Conservation (phyloP, 2,329 filamentous ascomycete genomes). For the Aspergillus sp. region DNA sequence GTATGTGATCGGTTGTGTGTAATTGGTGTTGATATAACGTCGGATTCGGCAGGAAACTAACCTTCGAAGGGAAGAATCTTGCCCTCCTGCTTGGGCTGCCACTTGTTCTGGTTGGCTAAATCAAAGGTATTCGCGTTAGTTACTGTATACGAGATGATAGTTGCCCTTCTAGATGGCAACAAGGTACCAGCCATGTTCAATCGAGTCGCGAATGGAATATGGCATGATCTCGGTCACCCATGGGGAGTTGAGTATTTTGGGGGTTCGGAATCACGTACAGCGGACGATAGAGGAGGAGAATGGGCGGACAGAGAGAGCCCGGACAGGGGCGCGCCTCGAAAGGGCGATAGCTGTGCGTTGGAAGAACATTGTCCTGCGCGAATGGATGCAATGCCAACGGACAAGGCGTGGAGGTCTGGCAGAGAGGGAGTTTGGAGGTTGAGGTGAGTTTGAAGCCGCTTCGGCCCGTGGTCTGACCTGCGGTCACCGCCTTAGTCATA, state of each 20-base stretch:
- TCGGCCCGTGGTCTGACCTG: conserved; percentile 30
- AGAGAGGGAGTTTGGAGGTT: conserved; percentile 34
- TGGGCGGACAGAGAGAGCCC: conserved; percentile 43
- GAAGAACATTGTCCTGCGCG: conserved; percentile 46
- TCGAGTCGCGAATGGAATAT: conserved; percentile 19
- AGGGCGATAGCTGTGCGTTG: conserved; percentile 48
- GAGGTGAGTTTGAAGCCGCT: conserved; percentile 43
- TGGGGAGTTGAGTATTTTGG: conserved; percentile 14
- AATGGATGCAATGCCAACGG: conserved; percentile 22
- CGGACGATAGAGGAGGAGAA: conserved; percentile 47
- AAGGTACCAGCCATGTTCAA: conserved; percentile 14
- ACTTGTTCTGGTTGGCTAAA: conserved; percentile 41
- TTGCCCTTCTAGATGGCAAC: not conserved
- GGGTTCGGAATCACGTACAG: conserved; percentile 42
- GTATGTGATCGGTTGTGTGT: not conserved
- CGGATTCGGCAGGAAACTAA: conserved; percentile 28
- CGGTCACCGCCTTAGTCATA: conserved; percentile 25
- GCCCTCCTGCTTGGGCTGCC: conserved; percentile 40
- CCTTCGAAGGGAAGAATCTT: conserved; percentile 48
- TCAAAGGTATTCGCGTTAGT: conserved; percentile 25
- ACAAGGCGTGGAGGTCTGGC: conserved; percentile 26
- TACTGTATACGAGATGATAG: not conserved
- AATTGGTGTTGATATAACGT: conserved; percentile 14
- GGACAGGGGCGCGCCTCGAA: conserved; percentile 45
- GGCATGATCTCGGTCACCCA: conserved; percentile 13